Evolutionary conservation across 2,329 filamentous ascomycete species (phyloP), one percentile per base, ranked within the genome.

Genomic region (Chrysosporium keratinophilum): DNA sequence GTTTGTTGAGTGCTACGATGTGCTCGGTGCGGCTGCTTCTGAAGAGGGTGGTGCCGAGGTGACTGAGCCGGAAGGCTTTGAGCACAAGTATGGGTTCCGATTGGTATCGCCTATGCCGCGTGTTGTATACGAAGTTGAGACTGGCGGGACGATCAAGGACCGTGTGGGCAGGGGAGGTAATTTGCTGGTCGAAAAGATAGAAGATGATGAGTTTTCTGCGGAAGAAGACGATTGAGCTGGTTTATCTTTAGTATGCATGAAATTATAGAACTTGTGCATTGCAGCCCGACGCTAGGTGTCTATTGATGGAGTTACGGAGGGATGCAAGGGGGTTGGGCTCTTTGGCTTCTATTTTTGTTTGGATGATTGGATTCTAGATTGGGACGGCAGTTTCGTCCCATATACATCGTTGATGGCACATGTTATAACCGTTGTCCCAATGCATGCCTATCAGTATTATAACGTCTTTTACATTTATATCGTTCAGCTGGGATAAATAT

Each of bases 1-100:
- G 0, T 96, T 95, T 71, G 89, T 97, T 1, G 93, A 98, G 65
- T 97, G 91, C 71, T 84, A 89, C 66, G 83, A 88, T 50, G 61
- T 85, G 5, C 62, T 89, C 2, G 69, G 78, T 7, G 23, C 23
- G 35, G 69, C 71, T 1, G 68, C 64, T 19, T 60, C 44, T 7
- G 50, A 57, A 5, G 57, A 53, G 41, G 31, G 48, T 40, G 46
- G 57, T 5, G 41, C 35, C 4, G 59, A 63, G 5, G 54, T 31
- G 59, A 60, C 35, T 5, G 42, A 55, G 31, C 88, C 88, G 0
- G 73, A 77, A 19, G 80, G 73, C 11, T 97, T 93, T 65, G 75
- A 83, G 60, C 90, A 97, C 67, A 75, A 83, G 61, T 98, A 93
- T 71, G 73, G 73, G n/a, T 98, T 98, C 70, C 80, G 80, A 54